phyloP scores from a whole-genome alignment of 768 basidiomycete genomes.

The Pholiota molesta region DNA sequence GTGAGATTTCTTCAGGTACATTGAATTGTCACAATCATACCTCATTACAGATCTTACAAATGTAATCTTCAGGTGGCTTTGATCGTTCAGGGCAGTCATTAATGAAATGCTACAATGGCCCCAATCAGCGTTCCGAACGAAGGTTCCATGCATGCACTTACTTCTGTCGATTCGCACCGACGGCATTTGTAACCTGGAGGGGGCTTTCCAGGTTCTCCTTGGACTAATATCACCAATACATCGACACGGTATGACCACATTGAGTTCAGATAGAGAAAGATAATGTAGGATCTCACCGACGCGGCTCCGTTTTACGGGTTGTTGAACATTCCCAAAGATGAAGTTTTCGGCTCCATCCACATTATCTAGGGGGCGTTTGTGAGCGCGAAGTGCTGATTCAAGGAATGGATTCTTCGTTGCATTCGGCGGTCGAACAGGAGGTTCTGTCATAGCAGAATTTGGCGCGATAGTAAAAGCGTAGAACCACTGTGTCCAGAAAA shows the following conservation, averaged over 20 bases:
- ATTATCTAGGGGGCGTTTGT: slow-evolving; percentile 57
- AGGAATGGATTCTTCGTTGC: slow-evolving; percentile 73
- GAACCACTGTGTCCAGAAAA: slow-evolving; percentile 72
- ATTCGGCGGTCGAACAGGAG: slow-evolving; percentile 56
- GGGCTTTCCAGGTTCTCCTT: slow-evolving; percentile 55
- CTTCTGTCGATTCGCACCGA: slow-evolving; percentile 77
- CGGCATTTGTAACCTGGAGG: slow-evolving; percentile 78
- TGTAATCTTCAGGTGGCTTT: slow-evolving; percentile 81
- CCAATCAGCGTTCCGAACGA: neutral
- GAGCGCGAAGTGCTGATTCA: slow-evolving; percentile 35
- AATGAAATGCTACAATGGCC: slow-evolving; percentile 64
- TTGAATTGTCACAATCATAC: slow-evolving; percentile 38
- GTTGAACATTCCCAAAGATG: slow-evolving; percentile 67
- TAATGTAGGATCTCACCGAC: slow-evolving; percentile 42
- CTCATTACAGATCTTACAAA: slow-evolving; percentile 83
- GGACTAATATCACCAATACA: slow-evolving; percentile 13
- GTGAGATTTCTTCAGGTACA: slow-evolving; percentile 2
- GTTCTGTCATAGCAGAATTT: slow-evolving; percentile 37
- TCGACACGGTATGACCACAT: too few species aligned
- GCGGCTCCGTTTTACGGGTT: slow-evolving; percentile 58
- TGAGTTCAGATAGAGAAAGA: too few species aligned
- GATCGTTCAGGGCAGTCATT: slow-evolving; percentile 74
- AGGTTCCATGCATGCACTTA: slow-evolving; percentile 28
- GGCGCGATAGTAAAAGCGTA: slow-evolving; percentile 92
- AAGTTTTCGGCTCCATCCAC: slow-evolving; percentile 59